phyloP scores from a whole-genome alignment of 2,329 filamentous ascomycete species.

The Penicillium nordicum region DNA sequence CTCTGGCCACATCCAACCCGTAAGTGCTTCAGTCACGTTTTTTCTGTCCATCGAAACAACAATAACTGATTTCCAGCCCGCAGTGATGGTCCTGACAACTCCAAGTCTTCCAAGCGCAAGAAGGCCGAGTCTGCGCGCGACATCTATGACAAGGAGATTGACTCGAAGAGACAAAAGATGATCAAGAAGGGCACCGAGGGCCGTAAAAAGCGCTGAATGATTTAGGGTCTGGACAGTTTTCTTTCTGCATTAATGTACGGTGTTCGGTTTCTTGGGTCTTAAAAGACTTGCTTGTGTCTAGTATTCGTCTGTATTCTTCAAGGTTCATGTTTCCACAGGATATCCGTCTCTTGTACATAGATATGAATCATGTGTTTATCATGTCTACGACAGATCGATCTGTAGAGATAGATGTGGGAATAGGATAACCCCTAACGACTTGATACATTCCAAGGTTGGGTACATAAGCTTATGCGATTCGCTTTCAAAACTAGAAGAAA shows the following conservation, averaged over 20 bases:
- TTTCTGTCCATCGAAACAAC: slow-evolving; percentile 23
- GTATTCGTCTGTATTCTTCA: slow-evolving; percentile 11
- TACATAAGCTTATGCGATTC: slow-evolving; percentile 1
- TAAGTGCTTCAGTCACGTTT: slow-evolving; percentile 49
- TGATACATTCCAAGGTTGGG: neutral
- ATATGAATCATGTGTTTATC: slow-evolving; percentile 18
- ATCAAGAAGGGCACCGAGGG: slow-evolving; percentile 46
- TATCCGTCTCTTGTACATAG: slow-evolving; percentile 22
- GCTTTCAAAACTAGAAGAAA: neutral
- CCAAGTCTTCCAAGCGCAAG: slow-evolving; percentile 75
- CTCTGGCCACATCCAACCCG: slow-evolving; percentile 87
- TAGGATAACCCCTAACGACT: neutral
- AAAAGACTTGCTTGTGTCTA: slow-evolving; percentile 6
- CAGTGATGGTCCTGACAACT: slow-evolving; percentile 48
- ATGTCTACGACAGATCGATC: neutral
- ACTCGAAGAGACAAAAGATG: slow-evolving; percentile 44
- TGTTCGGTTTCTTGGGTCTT: slow-evolving; percentile 10
- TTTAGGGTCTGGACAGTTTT: slow-evolving; percentile 8
- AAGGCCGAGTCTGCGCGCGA: slow-evolving; percentile 55
- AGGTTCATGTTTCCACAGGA: slow-evolving; percentile 8
- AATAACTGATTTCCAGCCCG: slow-evolving; percentile 41
- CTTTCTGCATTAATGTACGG: slow-evolving; percentile 13
- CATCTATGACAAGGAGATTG: slow-evolving; percentile 44
- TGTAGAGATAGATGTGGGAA: neutral
- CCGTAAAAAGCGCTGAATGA: slow-evolving; percentile 21